Conservation (phyloP, 2,329 filamentous ascomycete genomes). For the Hawksworthiomyces lignivorus region DNA sequence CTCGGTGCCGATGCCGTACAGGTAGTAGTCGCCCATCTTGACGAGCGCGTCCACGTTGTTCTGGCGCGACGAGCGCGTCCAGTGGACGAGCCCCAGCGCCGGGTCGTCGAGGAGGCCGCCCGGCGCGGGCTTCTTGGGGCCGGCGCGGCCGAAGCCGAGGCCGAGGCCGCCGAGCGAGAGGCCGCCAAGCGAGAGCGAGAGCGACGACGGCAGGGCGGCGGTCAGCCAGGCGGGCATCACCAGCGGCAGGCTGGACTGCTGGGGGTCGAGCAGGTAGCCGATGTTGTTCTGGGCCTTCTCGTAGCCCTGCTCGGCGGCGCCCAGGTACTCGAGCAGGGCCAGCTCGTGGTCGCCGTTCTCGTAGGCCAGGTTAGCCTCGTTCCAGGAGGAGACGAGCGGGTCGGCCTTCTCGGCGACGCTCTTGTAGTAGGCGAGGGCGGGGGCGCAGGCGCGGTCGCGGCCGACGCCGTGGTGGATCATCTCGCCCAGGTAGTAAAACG, state of each 20-base stretch:
- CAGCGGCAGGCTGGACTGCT: conserved; percentile 49
- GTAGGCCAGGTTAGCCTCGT: conserved; percentile 76
- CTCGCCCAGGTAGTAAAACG: conserved; percentile 87
- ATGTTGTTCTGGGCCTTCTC: conserved; percentile 86
- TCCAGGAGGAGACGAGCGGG: conserved; percentile 66
- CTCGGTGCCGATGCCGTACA: conserved; percentile 67
- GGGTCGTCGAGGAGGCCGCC: conserved; percentile 42
- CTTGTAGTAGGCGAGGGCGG: conserved; percentile 78
- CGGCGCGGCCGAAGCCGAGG: too few species aligned
- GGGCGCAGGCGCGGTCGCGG: conserved; percentile 67
- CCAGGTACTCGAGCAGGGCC: conserved; percentile 72
- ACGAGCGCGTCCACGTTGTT: conserved; percentile 88
- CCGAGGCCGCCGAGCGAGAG: not conserved
- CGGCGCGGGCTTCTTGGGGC: not conserved
- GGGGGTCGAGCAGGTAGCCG: conserved; percentile 74
- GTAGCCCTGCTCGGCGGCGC: conserved; percentile 88
- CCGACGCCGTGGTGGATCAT: conserved; percentile 75
- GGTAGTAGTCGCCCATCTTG: conserved; percentile 98
- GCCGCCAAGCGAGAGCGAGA: conserved; percentile 20
- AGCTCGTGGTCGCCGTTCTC: conserved; percentile 70
- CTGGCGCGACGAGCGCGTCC: conserved; percentile 90
- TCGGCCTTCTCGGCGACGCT: conserved; percentile 67
- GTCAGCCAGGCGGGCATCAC: too few species aligned
- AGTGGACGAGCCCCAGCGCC: conserved; percentile 74
- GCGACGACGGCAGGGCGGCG: conserved; percentile 45